A percentile compares a stretch with the other conserved stretches of the same genome.
Evolutionary conservation across 345 rosid genomes (phyloP).

Genomic region (Aethionema arabicum): DNA sequence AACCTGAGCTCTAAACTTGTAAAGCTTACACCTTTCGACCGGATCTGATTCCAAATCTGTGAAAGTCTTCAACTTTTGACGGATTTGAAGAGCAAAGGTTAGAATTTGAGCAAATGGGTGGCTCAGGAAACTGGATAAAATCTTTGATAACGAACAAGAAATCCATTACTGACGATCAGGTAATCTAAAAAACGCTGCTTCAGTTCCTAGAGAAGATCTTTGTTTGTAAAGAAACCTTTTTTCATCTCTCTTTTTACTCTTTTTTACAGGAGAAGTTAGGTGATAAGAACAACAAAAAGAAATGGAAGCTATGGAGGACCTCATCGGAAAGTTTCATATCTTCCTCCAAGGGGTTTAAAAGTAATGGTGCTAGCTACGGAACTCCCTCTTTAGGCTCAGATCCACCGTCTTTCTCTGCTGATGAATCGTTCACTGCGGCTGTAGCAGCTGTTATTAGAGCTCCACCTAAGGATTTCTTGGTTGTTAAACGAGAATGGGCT

Average conservation of each 20-base stretch:
- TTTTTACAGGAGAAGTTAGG: conserved; percentile 42
- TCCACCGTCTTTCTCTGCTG: conserved; percentile 44
- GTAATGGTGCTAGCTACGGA: conserved; percentile 36
- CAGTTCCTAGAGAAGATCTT: background rate
- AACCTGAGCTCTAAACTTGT: background rate
- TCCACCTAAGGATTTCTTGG: conserved; percentile 68
- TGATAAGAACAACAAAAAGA: conserved; percentile 61
- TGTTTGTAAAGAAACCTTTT: background rate
- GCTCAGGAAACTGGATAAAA: conserved; percentile 74
- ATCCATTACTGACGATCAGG: conserved; percentile 43
- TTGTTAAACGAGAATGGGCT: conserved; percentile 80
- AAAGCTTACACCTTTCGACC: background rate
- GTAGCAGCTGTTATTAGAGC: conserved; percentile 79
- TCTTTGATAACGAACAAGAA: conserved; percentile 55
- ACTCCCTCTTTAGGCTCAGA: conserved; percentile 54
- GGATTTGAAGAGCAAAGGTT: conserved; percentile 15
- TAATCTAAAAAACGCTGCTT: conserved; percentile 25
- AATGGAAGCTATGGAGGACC: conserved; percentile 88
- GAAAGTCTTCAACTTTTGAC: conserved; percentile 25
- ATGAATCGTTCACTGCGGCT: conserved; percentile 57
- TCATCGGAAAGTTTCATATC: conserved; percentile 65
- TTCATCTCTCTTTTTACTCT: background rate
- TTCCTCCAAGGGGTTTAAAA: conserved; percentile 48
- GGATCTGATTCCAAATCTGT: conserved; percentile 34
- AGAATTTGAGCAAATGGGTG: conserved; percentile 48